Evolutionary conservation across 805 yeast species (phyloP).

Genomic region (Brettanomyces custersianus): DNA sequence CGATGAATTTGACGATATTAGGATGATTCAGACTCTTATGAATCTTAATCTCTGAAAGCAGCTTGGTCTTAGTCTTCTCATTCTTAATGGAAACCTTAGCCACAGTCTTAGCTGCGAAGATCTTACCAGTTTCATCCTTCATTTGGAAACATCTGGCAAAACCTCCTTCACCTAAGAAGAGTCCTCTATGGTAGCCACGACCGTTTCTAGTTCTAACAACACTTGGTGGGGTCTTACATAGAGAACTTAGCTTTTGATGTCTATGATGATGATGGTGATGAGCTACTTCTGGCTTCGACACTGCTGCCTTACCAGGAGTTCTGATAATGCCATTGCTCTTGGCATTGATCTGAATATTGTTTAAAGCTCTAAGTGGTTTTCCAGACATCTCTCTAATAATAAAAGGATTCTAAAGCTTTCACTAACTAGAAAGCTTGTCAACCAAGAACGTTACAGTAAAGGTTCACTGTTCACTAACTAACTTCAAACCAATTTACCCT

Average conservation of each 20-base stretch:
- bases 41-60: constrained; percentile 88
- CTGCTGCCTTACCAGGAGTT: constrained; percentile 33
- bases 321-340: constrained; percentile 27
- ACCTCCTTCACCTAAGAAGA: constrained; percentile 94
- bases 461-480: too few relatives aligned
- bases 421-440: too few relatives aligned
- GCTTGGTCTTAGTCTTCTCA: constrained; percentile 79
- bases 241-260: constrained; percentile 80
- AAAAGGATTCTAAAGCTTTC: too few relatives aligned
- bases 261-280: constrained; percentile 46
- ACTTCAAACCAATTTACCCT: too few relatives aligned
- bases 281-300: constrained; percentile 22
- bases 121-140: constrained; percentile 78
- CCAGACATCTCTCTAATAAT: constrained; percentile 17
- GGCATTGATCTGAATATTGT: constrained; percentile 41
- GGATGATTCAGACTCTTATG: constrained; percentile 86
- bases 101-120: constrained; percentile 94
- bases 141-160: constrained; percentile 98
- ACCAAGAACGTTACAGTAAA: too few relatives aligned
- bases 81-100: constrained; percentile 91
- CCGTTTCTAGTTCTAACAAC: constrained; percentile 82
- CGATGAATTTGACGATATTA: constrained; percentile 85
- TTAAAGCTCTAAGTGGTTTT: constrained; percentile 45
- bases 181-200: constrained; percentile 83
- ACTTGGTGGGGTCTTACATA: constrained; percentile 96